Evolutionary conservation across 2,329 filamentous ascomycete species (phyloP).

Genomic region (Fusarium euwallaceae): DNA sequence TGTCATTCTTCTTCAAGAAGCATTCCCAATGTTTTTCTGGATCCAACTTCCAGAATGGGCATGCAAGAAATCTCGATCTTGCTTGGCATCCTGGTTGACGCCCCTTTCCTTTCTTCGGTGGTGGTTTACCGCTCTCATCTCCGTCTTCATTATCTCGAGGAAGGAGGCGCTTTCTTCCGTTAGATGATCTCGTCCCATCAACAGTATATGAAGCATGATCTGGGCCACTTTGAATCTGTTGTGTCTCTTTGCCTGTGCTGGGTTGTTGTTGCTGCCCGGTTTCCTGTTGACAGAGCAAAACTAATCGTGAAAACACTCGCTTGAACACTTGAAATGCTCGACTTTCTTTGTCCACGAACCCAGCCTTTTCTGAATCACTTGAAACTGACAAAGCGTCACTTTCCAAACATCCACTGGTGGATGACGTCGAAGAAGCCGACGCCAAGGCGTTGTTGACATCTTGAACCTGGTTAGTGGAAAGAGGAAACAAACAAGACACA

Average conservation of each 20-base stretch:
- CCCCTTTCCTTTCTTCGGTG: not conserved
- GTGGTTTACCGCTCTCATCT: not conserved
- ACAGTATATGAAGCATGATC: not conserved
- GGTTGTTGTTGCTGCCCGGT: not conserved
- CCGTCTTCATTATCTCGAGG: not conserved
- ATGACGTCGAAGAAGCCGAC: not conserved
- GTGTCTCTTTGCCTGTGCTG: not conserved
- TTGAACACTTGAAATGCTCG: not conserved
- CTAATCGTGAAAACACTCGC: not conserved
- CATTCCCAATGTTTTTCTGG: not conserved
- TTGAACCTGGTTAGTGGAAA: not conserved
- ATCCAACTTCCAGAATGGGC: not conserved
- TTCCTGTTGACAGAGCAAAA: not conserved
- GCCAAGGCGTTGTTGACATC: not conserved
- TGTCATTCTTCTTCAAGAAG: not conserved
- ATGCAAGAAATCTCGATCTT: not conserved
- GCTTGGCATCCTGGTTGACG: not conserved
- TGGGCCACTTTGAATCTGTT: not conserved
- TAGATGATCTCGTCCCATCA: too few species aligned
- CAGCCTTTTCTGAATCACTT: not conserved
- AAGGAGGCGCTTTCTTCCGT: not conserved
- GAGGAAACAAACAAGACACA: not conserved
- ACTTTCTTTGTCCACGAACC: not conserved
- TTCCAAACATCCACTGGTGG: not conserved
- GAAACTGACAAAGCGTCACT: not conserved